Conservation (phyloP, 768 basidiomycete genomes). For the Rhodotorula sphaerocarpa region DNA sequence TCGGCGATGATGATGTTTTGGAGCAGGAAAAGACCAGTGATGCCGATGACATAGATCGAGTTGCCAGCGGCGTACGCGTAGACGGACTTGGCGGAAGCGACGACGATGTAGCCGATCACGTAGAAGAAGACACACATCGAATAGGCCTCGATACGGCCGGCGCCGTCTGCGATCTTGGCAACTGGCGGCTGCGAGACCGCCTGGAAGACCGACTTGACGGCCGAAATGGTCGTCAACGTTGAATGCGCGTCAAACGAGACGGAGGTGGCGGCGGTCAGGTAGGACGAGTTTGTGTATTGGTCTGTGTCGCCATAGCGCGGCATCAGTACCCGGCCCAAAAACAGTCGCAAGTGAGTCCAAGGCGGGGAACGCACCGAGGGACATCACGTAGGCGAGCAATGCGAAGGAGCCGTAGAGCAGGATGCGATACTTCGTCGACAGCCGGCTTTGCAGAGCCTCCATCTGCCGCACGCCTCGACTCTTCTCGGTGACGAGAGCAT, state of each 20-base stretch:
- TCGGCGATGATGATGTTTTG: slow-evolving; percentile 38
- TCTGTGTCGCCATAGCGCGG: not conserved
- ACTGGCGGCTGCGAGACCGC: slow-evolving; percentile 42
- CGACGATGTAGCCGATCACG: slow-evolving; percentile 40
- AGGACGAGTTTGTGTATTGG: slow-evolving; percentile 35
- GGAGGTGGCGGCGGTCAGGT: slow-evolving; percentile 39
- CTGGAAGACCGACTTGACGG: slow-evolving; percentile 41
- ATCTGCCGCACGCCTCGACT: slow-evolving; percentile 41
- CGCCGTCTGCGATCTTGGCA: slow-evolving; percentile 41
- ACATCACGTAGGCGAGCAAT: slow-evolving; percentile 40
- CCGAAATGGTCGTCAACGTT: slow-evolving; percentile 40
- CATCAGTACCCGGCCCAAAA: no score
- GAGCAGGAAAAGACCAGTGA: slow-evolving; percentile 41
- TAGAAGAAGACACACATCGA: slow-evolving; percentile 41
- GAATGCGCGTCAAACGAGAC: slow-evolving; percentile 40
- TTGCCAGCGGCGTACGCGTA: slow-evolving; percentile 34
- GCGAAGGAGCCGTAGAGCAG: slow-evolving; percentile 40
- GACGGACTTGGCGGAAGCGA: slow-evolving; percentile 35
- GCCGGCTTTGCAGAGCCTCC: slow-evolving; percentile 36
- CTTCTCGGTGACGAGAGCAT: slow-evolving; percentile 23
- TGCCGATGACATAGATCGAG: slow-evolving; percentile 41
- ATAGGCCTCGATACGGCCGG: slow-evolving; percentile 41
- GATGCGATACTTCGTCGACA: slow-evolving; percentile 36
- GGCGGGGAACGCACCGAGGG: slow-evolving; percentile 40
- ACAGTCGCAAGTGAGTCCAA: no score